phyloP scores from a whole-genome alignment of 495 filamentous ascomycete species.

The Hypoxylon trugodes region DNA sequence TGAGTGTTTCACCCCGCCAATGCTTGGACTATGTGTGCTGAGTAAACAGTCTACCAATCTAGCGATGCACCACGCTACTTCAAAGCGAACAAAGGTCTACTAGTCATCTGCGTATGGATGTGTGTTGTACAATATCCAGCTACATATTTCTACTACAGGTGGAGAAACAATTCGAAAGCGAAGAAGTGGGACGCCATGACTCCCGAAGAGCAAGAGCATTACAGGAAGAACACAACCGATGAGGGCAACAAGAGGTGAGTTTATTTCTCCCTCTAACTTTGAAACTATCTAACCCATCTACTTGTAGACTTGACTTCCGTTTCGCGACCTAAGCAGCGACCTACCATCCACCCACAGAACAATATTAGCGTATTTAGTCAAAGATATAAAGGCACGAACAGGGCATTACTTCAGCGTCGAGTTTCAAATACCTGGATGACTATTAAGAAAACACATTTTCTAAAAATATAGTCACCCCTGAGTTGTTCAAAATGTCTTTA shows the following conservation, averaged over 20 bases:
- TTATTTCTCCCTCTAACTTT: background rate
- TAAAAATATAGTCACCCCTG: no score
- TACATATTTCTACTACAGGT: conserved; percentile 48
- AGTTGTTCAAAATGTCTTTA: no score
- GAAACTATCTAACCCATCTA: background rate
- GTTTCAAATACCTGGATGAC: no score
- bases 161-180: conserved; percentile 43
- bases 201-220: conserved; percentile 40
- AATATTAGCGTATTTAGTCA: no score
- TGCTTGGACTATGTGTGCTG: background rate
- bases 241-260: conserved; percentile 45
- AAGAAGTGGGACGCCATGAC: conserved; percentile 48
- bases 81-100: conserved; percentile 40
- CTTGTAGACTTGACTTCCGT: conserved; percentile 38
- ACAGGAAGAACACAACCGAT: conserved; percentile 41
- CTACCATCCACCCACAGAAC: no score
- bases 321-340: conserved; percentile 44
- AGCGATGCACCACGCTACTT: conserved; percentile 37
- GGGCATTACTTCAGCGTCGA: no score
- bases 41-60: conserved; percentile 37
- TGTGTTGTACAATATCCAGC: conserved; percentile 42
- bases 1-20: background rate
- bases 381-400: no score
- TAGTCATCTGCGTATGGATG: conserved; percentile 44
- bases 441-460: no score